Percentiles rank a stretch among this genome's conserved stretches.
Evolutionary conservation across 177 flowering plant genomes (phyloP).

Genomic region (Tripterygium wilfordii): DNA sequence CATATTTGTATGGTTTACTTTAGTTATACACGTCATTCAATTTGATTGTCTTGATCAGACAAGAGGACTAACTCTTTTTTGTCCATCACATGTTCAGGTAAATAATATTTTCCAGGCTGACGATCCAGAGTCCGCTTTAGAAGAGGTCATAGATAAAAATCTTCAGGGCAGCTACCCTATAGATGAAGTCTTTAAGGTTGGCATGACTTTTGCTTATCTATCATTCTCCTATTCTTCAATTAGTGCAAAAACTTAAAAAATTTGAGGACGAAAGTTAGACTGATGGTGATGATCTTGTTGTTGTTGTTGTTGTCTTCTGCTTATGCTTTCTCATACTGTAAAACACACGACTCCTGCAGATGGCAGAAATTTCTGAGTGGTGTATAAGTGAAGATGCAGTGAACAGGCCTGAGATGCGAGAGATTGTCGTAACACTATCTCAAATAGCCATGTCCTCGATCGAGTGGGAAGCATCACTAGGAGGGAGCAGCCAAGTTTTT

Average conservation of each 20-base stretch:
- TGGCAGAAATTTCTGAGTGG: conserved; percentile 55
- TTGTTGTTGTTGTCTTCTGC: no score
- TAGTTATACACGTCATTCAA: background rate
- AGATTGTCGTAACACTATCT: conserved; percentile 43
- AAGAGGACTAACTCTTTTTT: no score
- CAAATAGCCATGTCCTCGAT: conserved; percentile 40
- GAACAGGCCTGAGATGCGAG: conserved; percentile 66
- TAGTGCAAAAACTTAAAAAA: no score
- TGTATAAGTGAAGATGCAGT: conserved; percentile 46
- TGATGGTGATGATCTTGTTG: no score
- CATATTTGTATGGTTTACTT: no score
- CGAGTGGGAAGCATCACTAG: conserved; percentile 77
- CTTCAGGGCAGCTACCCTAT: conserved; percentile 39
- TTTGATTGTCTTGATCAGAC: background rate
- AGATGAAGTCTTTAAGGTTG: conserved; percentile 48
- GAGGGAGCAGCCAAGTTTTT: conserved; percentile 64
- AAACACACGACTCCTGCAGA: no score
- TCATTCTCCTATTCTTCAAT: no score
- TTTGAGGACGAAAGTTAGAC: no score
- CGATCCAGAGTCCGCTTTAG: conserved; percentile 38
- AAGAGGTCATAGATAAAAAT: conserved; percentile 34
- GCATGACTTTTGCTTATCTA: background rate
- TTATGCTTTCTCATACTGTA: no score
- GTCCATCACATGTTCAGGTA: conserved; percentile 28
- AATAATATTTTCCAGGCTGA: conserved; percentile 29